Evolutionary conservation across 805 yeast genomes (phyloP).

Genomic region (Suhomyces canberraensis): DNA sequence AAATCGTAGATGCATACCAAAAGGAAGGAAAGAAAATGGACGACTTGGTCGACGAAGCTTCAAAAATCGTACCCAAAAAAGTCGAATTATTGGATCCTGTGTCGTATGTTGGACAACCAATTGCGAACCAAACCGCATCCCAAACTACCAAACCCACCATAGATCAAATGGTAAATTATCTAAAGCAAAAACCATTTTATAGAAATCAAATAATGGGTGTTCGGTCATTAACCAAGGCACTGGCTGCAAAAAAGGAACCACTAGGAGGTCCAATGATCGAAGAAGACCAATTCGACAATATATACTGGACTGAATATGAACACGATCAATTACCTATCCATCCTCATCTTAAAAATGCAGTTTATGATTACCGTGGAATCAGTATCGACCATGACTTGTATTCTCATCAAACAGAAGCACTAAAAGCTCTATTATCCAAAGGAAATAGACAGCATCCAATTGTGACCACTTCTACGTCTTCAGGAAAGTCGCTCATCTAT

Average conservation of each 20-base stretch:
- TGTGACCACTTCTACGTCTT: constrained; percentile 91
- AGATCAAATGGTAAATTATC: constrained; percentile 45
- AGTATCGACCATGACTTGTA: constrained; percentile 51
- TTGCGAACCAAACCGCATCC: constrained; percentile 6
- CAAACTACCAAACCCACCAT: constrained; percentile 33
- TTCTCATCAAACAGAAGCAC: constrained; percentile 79
- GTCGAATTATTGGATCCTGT: constrained; percentile 57
- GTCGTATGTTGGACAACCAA: too few species aligned
- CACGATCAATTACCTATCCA: constrained; percentile 29
- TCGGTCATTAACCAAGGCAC: constrained; percentile 44
- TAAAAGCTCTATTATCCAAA: constrained; percentile 47
- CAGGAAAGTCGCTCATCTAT: constrained; percentile 92
- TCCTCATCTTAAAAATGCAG: constrained; percentile 46
- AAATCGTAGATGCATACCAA: constrained; percentile 12
- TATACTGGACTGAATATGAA: too few species aligned
- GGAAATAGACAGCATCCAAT: constrained; percentile 61
- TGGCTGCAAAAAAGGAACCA: constrained; percentile 44
- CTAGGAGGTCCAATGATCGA: too few species aligned
- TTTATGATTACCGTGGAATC: constrained; percentile 45
- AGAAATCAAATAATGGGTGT: constrained; percentile 58
- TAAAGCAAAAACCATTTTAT: constrained; percentile 51
- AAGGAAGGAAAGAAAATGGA: not conserved
- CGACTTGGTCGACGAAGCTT: constrained; percentile 26
- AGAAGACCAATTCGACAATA: constrained; percentile 28
- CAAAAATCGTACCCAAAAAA: constrained; percentile 40